Percentiles rank a stretch among this genome's conserved stretches.
phyloP scores from a whole-genome alignment of 441 rosid genomes.

The Erodium moschatum region DNA sequence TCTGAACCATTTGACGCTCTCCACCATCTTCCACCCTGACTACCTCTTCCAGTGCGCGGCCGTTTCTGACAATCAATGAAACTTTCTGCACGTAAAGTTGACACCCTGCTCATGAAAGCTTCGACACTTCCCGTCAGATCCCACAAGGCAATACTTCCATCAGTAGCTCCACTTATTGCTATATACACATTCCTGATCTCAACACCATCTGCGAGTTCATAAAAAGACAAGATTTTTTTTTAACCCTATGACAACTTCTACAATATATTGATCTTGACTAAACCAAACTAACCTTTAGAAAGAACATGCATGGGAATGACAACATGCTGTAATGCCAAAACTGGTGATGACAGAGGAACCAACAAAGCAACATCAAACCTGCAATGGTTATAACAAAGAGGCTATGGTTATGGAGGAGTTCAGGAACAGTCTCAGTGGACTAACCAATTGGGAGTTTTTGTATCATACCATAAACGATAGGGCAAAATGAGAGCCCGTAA shows the following conservation, averaged over 20 bases:
- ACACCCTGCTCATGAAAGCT: constrained; percentile 55
- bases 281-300: constrained; percentile 41
- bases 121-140: constrained; percentile 58
- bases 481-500: constrained; percentile 81
- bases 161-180: constrained; percentile 82
- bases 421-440: neutral
- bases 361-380: constrained; percentile 91
- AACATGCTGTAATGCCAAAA: constrained; percentile 66
- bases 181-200: constrained; percentile 42
- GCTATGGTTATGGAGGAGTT: neutral
- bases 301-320: constrained; percentile 37
- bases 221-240: neutral
- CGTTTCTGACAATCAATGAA: constrained; percentile 58
- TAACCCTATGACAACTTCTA: constrained; percentile 11
- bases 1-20: constrained; percentile 27
- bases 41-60: constrained; percentile 93
- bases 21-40: constrained; percentile 94
- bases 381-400: constrained; percentile 19
- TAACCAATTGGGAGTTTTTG: constrained; percentile 17
- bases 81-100: constrained; percentile 43
- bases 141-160: constrained; percentile 92
- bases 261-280: neutral
- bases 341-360: constrained; percentile 60
- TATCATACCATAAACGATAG: constrained; percentile 67
- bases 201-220: constrained; percentile 33